Base-by-base conservation (phyloP, 2,329 filamentous ascomycete species). In the Fusarium sp. region DNA sequence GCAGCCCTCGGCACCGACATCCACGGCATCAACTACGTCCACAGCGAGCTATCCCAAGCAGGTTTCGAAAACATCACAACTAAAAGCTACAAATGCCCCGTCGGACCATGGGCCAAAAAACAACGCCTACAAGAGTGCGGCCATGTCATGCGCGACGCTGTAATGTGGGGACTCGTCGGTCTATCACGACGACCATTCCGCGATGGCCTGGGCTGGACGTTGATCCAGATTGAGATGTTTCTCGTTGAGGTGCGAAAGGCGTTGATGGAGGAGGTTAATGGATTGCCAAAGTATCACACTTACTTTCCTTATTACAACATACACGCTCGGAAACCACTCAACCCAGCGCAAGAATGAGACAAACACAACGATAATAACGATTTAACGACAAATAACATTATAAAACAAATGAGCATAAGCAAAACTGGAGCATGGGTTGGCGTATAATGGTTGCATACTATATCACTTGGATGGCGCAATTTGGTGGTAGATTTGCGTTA, bases 61-160 rank as follows among this genome's bases (percentile, higher is more conserved):
- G 85, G 85, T 8, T 87, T 86, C 74, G 72, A 76, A 38, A 73
- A 77, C 22, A 70, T 86, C 29, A 70, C 69, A 6, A 79, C 81
- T 70, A 80, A 82, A 63, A 78, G 78, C 24, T 80, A 84, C 25
- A 86, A 86, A 71, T 82, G 81, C 10, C 85, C 85, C 6, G 73
- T 86, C 3, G 85, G 85, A 18, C 75, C 80, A 5, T 87, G 85
- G 85, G 80, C 85, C 5, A 78, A 79, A 49, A 79, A 80, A 58
- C 72, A 78, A 27, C 78, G 81, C 6, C 78, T 84, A 22, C 79
- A 82, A 48, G 78, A 83, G 38, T 85, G 82, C 66, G 85, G 85
- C 3, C 77, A 83, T 32, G 79, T 86, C 25, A 71, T 86, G 62
- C 78, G 83, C 34, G 83, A 84, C 27, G 80, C 80, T 6, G 75